Conservation (phyloP, 202 grass and related monocot species). For the Zizania palustris region DNA sequence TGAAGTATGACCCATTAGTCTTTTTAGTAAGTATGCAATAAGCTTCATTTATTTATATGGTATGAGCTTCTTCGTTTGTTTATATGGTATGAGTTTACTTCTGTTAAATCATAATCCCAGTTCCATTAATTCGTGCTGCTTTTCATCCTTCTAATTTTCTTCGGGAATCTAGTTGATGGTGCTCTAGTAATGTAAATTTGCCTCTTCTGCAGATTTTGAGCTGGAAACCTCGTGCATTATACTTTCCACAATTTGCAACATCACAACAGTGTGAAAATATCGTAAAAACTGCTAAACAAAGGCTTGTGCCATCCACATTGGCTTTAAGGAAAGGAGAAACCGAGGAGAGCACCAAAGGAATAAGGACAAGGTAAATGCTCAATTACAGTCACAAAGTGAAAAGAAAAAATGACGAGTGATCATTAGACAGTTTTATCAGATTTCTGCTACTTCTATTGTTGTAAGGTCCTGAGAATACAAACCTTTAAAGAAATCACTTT, state of each 20-base stretch:
- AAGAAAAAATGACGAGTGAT: not conserved
- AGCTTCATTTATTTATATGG: not conserved
- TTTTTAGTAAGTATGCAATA: constrained; percentile 7
- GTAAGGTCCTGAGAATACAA: not conserved
- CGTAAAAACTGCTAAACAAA: constrained; percentile 68
- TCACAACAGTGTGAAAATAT: constrained; percentile 77
- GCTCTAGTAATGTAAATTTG: constrained; percentile 27
- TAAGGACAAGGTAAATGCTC: constrained; percentile 88
- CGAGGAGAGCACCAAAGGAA: constrained; percentile 75
- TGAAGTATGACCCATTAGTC: not conserved
- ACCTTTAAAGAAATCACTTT: not conserved
- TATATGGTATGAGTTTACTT: constrained; percentile 1
- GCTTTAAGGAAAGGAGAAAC: constrained; percentile 92
- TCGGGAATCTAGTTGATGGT: not conserved
- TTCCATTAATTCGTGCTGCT: not conserved
- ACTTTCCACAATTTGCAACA: constrained; percentile 86
- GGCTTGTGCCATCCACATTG: constrained; percentile 82
- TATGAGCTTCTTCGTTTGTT: not conserved
- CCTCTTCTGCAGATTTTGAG: constrained; percentile 87
- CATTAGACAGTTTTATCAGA: not conserved
- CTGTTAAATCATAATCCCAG: not conserved
- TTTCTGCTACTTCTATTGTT: not conserved
- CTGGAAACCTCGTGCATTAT: constrained; percentile 87
- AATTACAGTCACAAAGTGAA: not conserved
- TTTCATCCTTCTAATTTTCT: not conserved